These are phyloP conservation scores for Colletotrichum caudatum DNA, from an alignment of 2,329 filamentous ascomycete genomes.

Conservation along the genomic window DNA sequence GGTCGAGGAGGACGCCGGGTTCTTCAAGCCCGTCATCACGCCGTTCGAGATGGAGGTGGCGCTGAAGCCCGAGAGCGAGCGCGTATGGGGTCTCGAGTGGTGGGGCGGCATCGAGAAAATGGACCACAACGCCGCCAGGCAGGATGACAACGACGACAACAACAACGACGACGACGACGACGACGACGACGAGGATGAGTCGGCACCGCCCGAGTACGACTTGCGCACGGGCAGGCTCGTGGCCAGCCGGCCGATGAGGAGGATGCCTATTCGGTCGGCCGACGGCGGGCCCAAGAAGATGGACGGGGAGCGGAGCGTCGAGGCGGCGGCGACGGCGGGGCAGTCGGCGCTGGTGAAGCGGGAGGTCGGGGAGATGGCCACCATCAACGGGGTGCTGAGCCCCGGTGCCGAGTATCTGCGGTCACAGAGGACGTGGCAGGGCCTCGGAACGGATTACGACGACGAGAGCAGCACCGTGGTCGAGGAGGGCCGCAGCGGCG, in stretches of 20 bases:
- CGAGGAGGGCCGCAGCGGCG: constrained; percentile 86
- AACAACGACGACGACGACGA: constrained; percentile 55
- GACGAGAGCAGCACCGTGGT: constrained; percentile 73
- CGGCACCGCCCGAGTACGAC: constrained; percentile 90
- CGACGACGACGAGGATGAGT: constrained; percentile 69
- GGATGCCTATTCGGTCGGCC: constrained; percentile 52
- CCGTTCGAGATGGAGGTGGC: constrained; percentile 91
- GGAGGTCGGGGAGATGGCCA: constrained; percentile 75
- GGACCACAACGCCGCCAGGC: constrained; percentile 53
- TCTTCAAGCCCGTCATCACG: constrained; percentile 92
- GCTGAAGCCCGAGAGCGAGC: constrained; percentile 77
- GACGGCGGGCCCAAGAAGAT: constrained; percentile 13
- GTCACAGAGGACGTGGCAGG: constrained; percentile 89
- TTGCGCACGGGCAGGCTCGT: constrained; percentile 88
- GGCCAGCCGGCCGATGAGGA: constrained; percentile 79
- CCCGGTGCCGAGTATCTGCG: constrained; percentile 90
- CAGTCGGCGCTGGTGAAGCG: constrained; percentile 70
- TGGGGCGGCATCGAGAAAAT: constrained; percentile 85
- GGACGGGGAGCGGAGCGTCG: constrained; percentile 43
- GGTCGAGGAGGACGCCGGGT: constrained; percentile 84
- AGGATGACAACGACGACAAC: constrained; percentile 44
- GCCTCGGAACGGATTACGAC: constrained; percentile 87
- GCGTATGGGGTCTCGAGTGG: constrained; percentile 91
- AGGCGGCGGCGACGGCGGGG: constrained; percentile 39
- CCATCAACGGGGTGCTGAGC: constrained; percentile 87